phyloP scores from a whole-genome alignment of 805 yeast species.

The Candida taoyuanica region DNA sequence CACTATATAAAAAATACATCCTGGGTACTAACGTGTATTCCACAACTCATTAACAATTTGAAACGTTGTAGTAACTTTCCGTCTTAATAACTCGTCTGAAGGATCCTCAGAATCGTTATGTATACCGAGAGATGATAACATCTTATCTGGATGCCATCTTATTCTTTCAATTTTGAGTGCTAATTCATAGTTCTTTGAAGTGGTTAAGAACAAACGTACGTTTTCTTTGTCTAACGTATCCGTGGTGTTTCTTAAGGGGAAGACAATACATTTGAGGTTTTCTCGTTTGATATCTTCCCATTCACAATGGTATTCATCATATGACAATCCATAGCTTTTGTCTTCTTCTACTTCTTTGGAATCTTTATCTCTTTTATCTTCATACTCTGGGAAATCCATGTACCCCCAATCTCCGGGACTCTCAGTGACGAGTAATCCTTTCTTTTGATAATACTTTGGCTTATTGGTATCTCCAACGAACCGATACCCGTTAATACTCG shows the following conservation, averaged over 20 bases:
- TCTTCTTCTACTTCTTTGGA: background rate
- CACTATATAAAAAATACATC: too few relatives aligned
- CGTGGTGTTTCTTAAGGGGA: slow-evolving; percentile 31
- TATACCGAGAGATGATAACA: slow-evolving; percentile 33
- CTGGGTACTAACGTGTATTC: too few relatives aligned
- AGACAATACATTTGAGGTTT: slow-evolving; percentile 18
- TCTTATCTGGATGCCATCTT: slow-evolving; percentile 70
- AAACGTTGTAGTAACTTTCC: slow-evolving; percentile 36
- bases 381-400: slow-evolving; percentile 17
- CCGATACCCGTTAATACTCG: slow-evolving; percentile 25
- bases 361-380: background rate
- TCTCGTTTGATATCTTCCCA: slow-evolving; percentile 25
- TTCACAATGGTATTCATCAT: slow-evolving; percentile 22
- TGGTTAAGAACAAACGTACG: slow-evolving; percentile 16
- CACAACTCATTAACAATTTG: slow-evolving; percentile 39
- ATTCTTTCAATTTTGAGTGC: slow-evolving; percentile 46
- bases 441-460: slow-evolving; percentile 10
- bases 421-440: slow-evolving; percentile 7
- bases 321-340: slow-evolving; percentile 1
- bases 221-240: slow-evolving; percentile 22
- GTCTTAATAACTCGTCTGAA: slow-evolving; percentile 13
- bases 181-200: slow-evolving; percentile 9
- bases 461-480: slow-evolving; percentile 13
- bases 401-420: slow-evolving; percentile 17
- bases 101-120: slow-evolving; percentile 2